Conservation (phyloP, 768 basidiomycete genomes). For the Naganishia onofrii region DNA sequence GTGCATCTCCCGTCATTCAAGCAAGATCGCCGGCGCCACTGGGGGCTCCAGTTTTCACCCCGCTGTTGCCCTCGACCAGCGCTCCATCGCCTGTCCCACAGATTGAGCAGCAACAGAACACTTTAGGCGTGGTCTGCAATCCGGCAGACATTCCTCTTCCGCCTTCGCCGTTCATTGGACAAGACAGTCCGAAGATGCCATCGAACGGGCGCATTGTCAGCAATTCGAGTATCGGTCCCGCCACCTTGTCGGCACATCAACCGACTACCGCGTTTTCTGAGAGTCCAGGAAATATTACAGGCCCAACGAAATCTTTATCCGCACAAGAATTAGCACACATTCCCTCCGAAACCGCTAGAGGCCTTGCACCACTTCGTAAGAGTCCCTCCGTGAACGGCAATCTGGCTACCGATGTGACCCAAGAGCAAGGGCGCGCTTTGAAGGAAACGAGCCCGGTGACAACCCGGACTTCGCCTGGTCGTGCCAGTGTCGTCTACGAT, state of each 20-base stretch:
- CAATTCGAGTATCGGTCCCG: background rate
- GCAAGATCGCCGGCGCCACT: conserved; percentile 1
- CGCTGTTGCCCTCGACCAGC: background rate
- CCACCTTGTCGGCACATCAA: background rate
- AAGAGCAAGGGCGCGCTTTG: background rate
- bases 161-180: conserved; percentile 1
- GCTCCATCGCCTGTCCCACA: background rate
- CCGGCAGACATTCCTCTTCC: conserved; percentile 20
- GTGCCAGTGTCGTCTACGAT: background rate
- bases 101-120: background rate
- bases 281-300: no score
- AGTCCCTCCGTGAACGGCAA: background rate
- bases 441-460: background rate
- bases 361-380: background rate
- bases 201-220: background rate
- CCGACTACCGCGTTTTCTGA: no score
- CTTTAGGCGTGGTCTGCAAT: background rate
- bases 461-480: background rate
- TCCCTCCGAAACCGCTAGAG: background rate
- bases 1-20: background rate
- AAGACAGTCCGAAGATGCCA: conserved; percentile 1
- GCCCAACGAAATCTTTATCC: background rate
- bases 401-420: background rate
- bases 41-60: background rate
- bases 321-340: background rate